Base-by-base conservation (phyloP, 1,284 basidiomycete species). In the Pseudozyma flocculosa region DNA sequence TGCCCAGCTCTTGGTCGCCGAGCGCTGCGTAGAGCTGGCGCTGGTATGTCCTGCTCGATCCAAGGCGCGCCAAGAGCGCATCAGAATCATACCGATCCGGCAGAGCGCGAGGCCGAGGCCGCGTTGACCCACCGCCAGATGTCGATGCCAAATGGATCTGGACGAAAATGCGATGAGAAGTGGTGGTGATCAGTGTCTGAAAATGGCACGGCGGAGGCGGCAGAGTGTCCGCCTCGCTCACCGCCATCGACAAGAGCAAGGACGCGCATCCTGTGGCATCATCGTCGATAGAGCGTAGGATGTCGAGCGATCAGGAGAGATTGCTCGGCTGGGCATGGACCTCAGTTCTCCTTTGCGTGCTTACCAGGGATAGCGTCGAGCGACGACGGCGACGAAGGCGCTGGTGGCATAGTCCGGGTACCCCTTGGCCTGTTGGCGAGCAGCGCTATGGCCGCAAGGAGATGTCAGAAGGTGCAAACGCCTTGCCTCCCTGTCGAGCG, bases 111-210 rank as follows among this genome's bases (percentile, higher is more conserved):
- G 15, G 1, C 17, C 8, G 9, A 36, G 11, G 18, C 30, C 42
- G 29, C 32, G 1, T 15, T 17, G 3, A 17, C 26, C 24, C 40
- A 70, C 23, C 57, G 49, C 8, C 52, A 37, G 17, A 74, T 69
- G 39, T 74, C 70, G 10, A 73, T 40, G 4, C 72, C 72, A 29
- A 59, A 66, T 11, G 72, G 70, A 42, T 74, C 72, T 10, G 13
- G 40, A 43, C 14, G 38, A 43, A 2, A 18, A 15, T n/a, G 13
- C 5, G 15, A 19, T 14, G 39, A 8, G 4, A 19, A 11, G 5
- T 40, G 32, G 10, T 13, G 32, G 22, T 18, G 39, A 23, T 3
- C 5, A 19, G 7, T 13, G 18, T n/a, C n/a, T n/a, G 19, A 19
- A 21, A 34, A 34, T 29, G 11, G 32, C 5, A 9, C 4, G 19